These are phyloP conservation scores for Pseudogymnoascus destructans DNA, from an alignment of 2,329 filamentous ascomycete genomes.

Conservation along the genomic window DNA sequence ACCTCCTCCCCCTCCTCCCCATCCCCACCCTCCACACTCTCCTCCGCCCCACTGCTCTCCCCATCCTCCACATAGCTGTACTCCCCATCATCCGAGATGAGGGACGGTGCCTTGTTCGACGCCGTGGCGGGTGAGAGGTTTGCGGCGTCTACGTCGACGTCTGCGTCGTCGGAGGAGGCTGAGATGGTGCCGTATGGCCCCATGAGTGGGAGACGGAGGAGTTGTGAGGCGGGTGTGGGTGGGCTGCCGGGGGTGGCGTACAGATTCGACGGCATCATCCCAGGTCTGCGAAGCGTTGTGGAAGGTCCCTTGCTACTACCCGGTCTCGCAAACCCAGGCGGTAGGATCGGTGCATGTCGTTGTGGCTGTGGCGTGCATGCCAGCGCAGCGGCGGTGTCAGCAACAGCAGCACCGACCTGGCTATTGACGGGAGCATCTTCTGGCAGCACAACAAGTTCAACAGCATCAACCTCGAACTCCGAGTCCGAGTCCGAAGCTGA, in stretches of 20 bases:
- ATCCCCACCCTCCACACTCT: conserved; percentile 47
- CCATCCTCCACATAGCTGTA: conserved; percentile 58
- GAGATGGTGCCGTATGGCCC: not conserved
- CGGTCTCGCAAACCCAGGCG: not conserved
- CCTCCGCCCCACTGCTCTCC: conserved; percentile 35
- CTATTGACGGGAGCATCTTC: not conserved
- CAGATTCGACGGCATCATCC: not conserved
- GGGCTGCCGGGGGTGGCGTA: not conserved
- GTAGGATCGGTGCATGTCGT: conserved; percentile 12
- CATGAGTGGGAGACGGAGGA: not conserved
- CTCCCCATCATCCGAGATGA: conserved; percentile 70
- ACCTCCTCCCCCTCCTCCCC: conserved; percentile 47
- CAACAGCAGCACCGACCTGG: not conserved
- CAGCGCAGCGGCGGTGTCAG: not conserved
- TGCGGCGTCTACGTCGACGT: conserved; percentile 42
- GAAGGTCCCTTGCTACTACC: not conserved
- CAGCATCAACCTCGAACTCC: conserved; percentile 37
- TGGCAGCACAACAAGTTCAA: conserved; percentile 28
- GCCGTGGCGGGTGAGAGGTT: conserved; percentile 53
- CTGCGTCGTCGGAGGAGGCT: conserved; percentile 29
- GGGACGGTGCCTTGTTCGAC: conserved; percentile 64
- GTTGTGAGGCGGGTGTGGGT: not conserved
- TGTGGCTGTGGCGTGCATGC: conserved; percentile 17
- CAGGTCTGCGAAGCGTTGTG: not conserved
- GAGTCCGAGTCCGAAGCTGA: conserved; percentile 32